These are phyloP conservation scores for Paramecium caudatum DNA, from an alignment of 73 alveolate genomes.

Conservation along the genomic window DNA sequence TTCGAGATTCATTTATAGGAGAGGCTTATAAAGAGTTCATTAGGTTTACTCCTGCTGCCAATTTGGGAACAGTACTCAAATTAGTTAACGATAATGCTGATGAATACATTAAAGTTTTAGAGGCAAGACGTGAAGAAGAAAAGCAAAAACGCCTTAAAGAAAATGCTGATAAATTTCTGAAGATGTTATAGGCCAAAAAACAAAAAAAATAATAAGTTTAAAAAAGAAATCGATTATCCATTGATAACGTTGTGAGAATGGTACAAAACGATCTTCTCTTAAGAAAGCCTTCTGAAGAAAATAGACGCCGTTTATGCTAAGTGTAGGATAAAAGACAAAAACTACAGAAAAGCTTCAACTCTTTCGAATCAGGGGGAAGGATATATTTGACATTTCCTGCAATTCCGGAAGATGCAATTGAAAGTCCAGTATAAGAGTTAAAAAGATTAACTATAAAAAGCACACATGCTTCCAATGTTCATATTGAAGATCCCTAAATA, in stretches of 20 bases:
- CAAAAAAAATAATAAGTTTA: neutral
- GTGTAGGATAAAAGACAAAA: neutral
- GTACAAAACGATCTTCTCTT: neutral
- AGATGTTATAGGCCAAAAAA: neutral
- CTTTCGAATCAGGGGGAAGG: slow-evolving; percentile 12
- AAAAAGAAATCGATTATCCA: slow-evolving; percentile 3
- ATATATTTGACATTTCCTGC: neutral
- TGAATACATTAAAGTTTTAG: neutral
- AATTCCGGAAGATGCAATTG: slow-evolving; percentile 43
- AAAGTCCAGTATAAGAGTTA: slow-evolving; percentile 2
- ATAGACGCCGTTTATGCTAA: neutral
- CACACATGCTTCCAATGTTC: slow-evolving; percentile 20
- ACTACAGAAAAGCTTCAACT: neutral
- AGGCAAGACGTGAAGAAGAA: slow-evolving; percentile 2
- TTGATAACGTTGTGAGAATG: neutral
- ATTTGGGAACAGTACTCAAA: neutral
- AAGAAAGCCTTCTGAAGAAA: slow-evolving; percentile 16
- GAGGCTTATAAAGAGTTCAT: neutral
- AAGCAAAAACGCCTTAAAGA: neutral
- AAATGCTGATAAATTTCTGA: slow-evolving; percentile 5
- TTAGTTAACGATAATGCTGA: neutral
- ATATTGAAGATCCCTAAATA: slow-evolving; percentile 2
- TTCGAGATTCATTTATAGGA: slow-evolving; percentile 1
- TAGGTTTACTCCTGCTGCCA: neutral
- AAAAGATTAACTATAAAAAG: neutral